Conservation (phyloP, 2,329 filamentous ascomycete species). For the Cadophora luteo-olivacea region DNA sequence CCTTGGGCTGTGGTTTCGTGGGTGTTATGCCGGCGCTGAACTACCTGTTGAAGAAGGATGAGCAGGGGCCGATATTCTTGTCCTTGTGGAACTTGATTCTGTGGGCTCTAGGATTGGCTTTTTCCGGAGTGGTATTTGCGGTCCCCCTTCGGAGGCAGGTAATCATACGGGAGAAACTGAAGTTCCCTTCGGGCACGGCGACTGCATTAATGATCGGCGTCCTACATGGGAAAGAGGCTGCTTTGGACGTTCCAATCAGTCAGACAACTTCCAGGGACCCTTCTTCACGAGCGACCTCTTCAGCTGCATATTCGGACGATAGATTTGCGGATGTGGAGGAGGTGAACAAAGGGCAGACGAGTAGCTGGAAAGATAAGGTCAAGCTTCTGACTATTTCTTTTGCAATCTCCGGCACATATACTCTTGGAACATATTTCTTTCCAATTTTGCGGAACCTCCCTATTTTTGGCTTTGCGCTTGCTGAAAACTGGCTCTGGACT, state of each 20-base stretch:
- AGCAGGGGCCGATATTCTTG: slow-evolving; percentile 78
- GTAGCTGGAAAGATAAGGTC: slow-evolving; percentile 45
- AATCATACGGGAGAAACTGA: slow-evolving; percentile 89
- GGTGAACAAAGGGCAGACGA: slow-evolving; percentile 33
- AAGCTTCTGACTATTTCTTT: slow-evolving; percentile 60
- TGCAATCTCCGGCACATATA: slow-evolving; percentile 68
- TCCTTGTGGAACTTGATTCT: slow-evolving; percentile 79
- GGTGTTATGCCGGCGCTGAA: slow-evolving; percentile 93
- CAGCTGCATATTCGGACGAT: slow-evolving; percentile 20
- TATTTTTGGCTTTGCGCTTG: slow-evolving; percentile 78
- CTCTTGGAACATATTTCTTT: slow-evolving; percentile 87
- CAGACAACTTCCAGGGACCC: slow-evolving; percentile 4
- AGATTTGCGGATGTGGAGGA: slow-evolving; percentile 38
- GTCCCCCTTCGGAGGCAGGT: slow-evolving; percentile 90
- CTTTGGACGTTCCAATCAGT: slow-evolving; percentile 26
- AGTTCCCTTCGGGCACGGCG: slow-evolving; percentile 94
- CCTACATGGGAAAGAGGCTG: slow-evolving; percentile 70
- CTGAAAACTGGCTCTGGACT: slow-evolving; percentile 89
- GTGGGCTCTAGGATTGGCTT: slow-evolving; percentile 92
- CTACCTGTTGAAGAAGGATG: slow-evolving; percentile 77
- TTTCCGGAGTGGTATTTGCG: slow-evolving; percentile 96
- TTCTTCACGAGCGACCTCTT: slow-evolving; percentile 10
- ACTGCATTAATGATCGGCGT: slow-evolving; percentile 93
- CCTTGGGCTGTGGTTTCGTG: slow-evolving; percentile 92
- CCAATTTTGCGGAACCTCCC: slow-evolving; percentile 86